Evolutionary conservation across 2,329 filamentous ascomycete species (phyloP).

Genomic region (Stachybotrys chlorohalonatus): DNA sequence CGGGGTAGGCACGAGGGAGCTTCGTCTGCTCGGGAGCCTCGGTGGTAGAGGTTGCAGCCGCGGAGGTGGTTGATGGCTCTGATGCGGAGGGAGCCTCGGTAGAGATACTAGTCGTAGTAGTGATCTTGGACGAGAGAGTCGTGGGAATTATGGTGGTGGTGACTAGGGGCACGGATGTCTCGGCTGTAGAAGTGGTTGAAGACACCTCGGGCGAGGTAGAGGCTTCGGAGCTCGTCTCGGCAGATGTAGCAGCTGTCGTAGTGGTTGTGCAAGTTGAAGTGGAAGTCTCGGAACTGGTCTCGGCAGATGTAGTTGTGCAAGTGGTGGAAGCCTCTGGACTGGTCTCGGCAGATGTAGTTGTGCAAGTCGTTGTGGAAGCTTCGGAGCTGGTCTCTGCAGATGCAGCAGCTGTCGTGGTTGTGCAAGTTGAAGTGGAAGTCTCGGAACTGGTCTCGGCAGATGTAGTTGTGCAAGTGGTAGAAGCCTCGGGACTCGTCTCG

Average conservation of each 20-base stretch:
- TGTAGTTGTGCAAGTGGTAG: neutral
- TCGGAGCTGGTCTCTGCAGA: neutral
- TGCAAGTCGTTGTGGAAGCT: neutral
- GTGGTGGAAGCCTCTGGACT: neutral
- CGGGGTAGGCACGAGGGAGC: constrained; percentile 3
- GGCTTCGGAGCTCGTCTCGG: neutral
- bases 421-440: neutral
- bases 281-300: neutral
- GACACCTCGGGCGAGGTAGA: neutral
- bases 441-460: neutral
- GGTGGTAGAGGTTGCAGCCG: neutral
- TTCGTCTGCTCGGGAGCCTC: neutral
- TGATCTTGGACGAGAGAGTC: no score
- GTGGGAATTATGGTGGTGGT: neutral
- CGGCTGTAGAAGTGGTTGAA: neutral
- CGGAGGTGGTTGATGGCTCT: neutral
- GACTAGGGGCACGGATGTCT: neutral
- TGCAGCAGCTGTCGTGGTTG: neutral
- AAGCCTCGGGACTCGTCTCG: neutral
- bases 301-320: no score
- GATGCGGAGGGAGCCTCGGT: neutral
- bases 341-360: neutral
- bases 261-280: neutral
- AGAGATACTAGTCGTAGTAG: no score
- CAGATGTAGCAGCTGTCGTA: neutral